Evolutionary conservation across 441 rosid species (phyloP).

Genomic region (Codiaeum variegatum): DNA sequence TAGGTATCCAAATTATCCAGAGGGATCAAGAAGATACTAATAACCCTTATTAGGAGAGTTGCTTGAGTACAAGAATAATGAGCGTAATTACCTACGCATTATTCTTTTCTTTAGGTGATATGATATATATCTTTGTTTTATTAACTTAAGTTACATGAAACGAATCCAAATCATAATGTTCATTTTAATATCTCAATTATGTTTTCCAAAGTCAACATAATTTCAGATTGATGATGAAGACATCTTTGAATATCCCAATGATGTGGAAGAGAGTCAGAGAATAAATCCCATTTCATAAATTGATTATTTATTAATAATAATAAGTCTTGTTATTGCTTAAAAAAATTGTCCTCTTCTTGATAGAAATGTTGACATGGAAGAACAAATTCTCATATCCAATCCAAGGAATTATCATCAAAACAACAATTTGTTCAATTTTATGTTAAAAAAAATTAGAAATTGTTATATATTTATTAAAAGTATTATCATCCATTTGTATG

Average conservation of each 20-base stretch:
- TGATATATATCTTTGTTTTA: constrained; percentile 6
- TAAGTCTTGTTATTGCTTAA: too few species aligned
- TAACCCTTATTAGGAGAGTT: not conserved
- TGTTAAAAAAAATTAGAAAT: not conserved
- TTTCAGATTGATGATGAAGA: not conserved
- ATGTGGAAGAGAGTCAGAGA: not conserved
- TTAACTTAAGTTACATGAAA: not conserved
- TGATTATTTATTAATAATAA: not conserved
- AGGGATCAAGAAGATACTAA: not conserved
- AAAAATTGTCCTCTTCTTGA: not conserved
- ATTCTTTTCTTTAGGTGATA: not conserved
- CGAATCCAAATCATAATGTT: not conserved
- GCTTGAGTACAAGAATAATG: constrained; percentile 8
- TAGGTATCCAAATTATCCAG: not conserved
- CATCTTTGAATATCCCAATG: not conserved
- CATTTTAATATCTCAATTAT: not conserved
- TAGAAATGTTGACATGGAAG: constrained; percentile 10
- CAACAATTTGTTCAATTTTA: constrained; percentile 6
- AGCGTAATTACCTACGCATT: not conserved
- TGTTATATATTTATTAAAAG: not conserved
- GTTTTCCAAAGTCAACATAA: not conserved
- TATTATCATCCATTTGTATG: not conserved
- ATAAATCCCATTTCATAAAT: not conserved
- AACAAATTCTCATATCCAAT: constrained; percentile 18
- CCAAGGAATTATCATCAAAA: not conserved